A percentile compares a stretch with the other conserved stretches of the same genome.
phyloP scores from a whole-genome alignment of 2,329 filamentous ascomycete species.

The Botrytis byssoidea region DNA sequence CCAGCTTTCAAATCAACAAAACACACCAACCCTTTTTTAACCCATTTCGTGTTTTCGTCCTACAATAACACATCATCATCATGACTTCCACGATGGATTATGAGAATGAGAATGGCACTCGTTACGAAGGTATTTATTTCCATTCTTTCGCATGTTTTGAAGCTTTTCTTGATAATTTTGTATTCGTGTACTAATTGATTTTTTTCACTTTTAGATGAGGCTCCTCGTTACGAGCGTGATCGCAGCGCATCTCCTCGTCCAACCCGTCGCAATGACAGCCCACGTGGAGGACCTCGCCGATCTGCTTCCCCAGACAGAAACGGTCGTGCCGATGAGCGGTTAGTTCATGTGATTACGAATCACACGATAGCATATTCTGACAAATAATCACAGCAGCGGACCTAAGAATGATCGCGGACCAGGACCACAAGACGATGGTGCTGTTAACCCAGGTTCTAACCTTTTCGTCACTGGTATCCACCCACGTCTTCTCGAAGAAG shows the following conservation, averaged over 20 bases:
- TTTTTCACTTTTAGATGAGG: slow-evolving; percentile 51
- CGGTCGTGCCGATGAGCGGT: slow-evolving; percentile 48
- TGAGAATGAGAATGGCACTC: slow-evolving; percentile 65
- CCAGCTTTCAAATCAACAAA: neutral
- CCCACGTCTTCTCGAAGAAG: slow-evolving; percentile 82
- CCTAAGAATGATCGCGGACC: slow-evolving; percentile 53
- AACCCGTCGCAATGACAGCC: slow-evolving; percentile 53
- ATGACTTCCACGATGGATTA: slow-evolving; percentile 64
- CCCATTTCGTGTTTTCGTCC: slow-evolving; percentile 15
- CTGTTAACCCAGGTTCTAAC: slow-evolving; percentile 92
- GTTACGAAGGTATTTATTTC: slow-evolving; percentile 56
- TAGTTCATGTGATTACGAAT: slow-evolving; percentile 29
- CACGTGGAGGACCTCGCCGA: slow-evolving; percentile 58
- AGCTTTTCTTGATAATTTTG: neutral
- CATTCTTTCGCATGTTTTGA: neutral
- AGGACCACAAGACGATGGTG: slow-evolving; percentile 66
- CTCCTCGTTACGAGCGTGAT: slow-evolving; percentile 65
- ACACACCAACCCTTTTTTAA: neutral
- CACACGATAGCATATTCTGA: slow-evolving; percentile 16
- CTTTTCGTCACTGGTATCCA: slow-evolving; percentile 98
- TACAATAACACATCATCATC: slow-evolving; percentile 29
- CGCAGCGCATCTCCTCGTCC: slow-evolving; percentile 64
- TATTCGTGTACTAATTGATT: slow-evolving; percentile 21
- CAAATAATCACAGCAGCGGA: slow-evolving; percentile 38
- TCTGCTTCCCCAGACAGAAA: slow-evolving; percentile 60